phyloP scores from a whole-genome alignment of 2,329 filamentous ascomycete species.

The Fusarium brevicatenulatum region DNA sequence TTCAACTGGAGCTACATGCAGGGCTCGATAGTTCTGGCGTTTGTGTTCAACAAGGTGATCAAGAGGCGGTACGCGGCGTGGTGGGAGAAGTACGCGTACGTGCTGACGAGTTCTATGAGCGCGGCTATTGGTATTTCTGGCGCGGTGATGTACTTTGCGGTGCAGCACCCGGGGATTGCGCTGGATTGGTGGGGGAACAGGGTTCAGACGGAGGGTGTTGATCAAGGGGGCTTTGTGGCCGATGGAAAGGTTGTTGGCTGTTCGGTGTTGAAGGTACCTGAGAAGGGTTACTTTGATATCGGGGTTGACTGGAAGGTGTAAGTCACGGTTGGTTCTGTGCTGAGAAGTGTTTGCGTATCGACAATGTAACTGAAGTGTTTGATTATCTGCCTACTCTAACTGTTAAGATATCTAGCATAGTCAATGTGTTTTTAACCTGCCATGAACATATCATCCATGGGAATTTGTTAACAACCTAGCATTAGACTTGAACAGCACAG shows the following conservation, averaged over 20 bases:
- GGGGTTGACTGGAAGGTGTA: constrained; percentile 32
- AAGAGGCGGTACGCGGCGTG: constrained; percentile 38
- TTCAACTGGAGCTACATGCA: constrained; percentile 45
- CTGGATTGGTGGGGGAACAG: constrained; percentile 43
- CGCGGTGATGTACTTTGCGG: constrained; percentile 42
- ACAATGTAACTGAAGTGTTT: not conserved
- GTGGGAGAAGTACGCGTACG: constrained; percentile 47
- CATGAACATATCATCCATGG: not conserved
- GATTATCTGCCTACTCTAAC: not conserved
- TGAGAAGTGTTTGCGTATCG: not conserved
- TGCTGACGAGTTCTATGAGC: constrained; percentile 41
- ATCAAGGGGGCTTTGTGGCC: constrained; percentile 30
- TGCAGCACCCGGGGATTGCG: constrained; percentile 32
- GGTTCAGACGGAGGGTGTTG: constrained; percentile 34
- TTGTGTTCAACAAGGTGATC: constrained; percentile 44
- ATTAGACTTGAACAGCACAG: not conserved
- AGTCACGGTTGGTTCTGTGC: not conserved
- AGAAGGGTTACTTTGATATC: constrained; percentile 32
- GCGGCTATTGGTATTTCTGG: constrained; percentile 44
- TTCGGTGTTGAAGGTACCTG: constrained; percentile 34
- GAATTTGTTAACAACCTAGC: not conserved
- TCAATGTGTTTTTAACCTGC: not conserved
- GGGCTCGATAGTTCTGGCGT: constrained; percentile 31
- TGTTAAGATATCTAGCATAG: not conserved
- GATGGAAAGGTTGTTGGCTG: constrained; percentile 26